Evolutionary conservation across 2,329 filamentous ascomycete genomes (phyloP), one percentile per base, ranked within the genome.

Genomic region (Zasmidium angulare): DNA sequence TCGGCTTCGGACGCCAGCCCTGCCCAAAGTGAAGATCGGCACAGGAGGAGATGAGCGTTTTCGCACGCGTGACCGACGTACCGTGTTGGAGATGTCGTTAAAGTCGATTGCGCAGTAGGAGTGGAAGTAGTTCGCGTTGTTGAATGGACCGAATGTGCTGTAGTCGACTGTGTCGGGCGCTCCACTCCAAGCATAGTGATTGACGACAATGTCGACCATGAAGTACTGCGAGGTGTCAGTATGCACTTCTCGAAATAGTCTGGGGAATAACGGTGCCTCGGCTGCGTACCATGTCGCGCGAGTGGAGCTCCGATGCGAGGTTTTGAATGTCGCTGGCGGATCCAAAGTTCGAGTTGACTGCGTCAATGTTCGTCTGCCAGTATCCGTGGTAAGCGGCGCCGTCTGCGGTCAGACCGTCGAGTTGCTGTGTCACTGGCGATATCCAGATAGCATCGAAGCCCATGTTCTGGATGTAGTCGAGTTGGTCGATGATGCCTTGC

Each of bases 391-490:
- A 85, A 2, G 79, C 76, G 1, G 72, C 69, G n/a, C 73, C 72
- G 51, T 71, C 74, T 24, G 68, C 64, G 54, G 71, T 75, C 67
- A 75, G 61, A 61, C 66, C 58, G 7, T 77, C 71, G 20, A 80
- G 68, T 53, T 80, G 76, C 47, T 74, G 67, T 1, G 83, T 79
- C n/a, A 86, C 77, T 0, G 84, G 84, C 1, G 82, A 84, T 61
- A 86, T 84, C 81, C 77, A 80, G 43, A 68, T 59, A 29, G 66
- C 66, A 50, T 70, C 68, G 59, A 69, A 70, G 31, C 66, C 68
- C 82, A 68, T 66, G 49, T 79, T 79, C 67, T 84, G 78, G 69
- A 88, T 87, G 69, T 87, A 87, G 71, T 87, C 85, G 46, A 88
- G 78, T 62, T 84, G 79, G 60, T 82, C 78, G 64, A 81, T 78